phyloP scores from a whole-genome alignment of 352 stramenopile genomes.

The Globisporangium nunn region DNA sequence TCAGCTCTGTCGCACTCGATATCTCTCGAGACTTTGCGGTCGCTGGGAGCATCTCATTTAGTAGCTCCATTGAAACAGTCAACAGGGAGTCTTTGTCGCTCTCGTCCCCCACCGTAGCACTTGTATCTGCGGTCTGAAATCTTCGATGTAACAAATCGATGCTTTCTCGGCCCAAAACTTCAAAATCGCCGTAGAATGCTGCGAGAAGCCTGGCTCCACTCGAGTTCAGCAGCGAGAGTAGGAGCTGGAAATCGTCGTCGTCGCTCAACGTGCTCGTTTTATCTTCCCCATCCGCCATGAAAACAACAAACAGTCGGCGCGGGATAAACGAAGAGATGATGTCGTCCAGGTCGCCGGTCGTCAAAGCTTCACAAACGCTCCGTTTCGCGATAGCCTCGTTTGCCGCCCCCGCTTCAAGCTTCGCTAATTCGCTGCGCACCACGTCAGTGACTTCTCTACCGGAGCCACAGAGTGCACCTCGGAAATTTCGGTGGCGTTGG shows the following conservation, averaged over 20 bases:
- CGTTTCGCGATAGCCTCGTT: background rate
- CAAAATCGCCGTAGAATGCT: conserved; percentile 53
- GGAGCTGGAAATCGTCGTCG: conserved; percentile 19
- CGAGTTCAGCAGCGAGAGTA: conserved; percentile 3
- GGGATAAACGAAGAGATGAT: conserved; percentile 13
- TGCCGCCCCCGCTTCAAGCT: background rate
- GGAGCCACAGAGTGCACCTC: conserved; percentile 28
- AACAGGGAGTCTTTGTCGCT: conserved; percentile 7
- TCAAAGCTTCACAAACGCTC: conserved; percentile 14
- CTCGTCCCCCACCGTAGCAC: conserved; percentile 2
- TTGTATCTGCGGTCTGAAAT: conserved; percentile 7
- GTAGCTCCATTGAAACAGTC: conserved; percentile 16
- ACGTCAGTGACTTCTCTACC: conserved; percentile 32
- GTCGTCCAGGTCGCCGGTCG: conserved; percentile 5
- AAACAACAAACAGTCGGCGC: conserved; percentile 21
- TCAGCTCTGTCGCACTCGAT: conserved; percentile 18
- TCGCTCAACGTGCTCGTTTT: conserved; percentile 19
- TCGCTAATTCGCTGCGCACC: conserved; percentile 11
- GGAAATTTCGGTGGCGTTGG: conserved; percentile 20
- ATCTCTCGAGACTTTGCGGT: conserved; percentile 15
- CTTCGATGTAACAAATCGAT: conserved; percentile 19
- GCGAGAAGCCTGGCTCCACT: conserved; percentile 7
- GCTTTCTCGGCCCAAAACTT: conserved; percentile 22
- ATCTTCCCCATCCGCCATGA: conserved; percentile 12
- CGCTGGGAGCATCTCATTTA: conserved; percentile 18